Conservation (phyloP, 257 asterid species). For the Solanum acaule region DNA sequence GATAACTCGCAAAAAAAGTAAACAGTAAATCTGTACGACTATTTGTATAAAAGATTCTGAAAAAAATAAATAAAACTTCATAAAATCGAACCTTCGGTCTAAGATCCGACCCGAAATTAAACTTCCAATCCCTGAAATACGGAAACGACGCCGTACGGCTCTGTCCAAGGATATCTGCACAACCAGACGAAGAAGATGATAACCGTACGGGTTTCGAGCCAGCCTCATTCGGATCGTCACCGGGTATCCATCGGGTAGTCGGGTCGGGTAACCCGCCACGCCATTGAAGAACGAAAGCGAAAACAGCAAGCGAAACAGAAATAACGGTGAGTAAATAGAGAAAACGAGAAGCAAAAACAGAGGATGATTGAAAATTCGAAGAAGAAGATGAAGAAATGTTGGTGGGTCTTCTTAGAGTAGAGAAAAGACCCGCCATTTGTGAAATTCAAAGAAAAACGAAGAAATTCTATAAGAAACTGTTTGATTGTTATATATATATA, state of each 20-base stretch:
- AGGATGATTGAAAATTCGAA: background rate
- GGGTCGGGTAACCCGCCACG: constrained; percentile 71
- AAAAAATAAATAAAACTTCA: no score
- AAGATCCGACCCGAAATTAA: background rate
- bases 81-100: constrained; percentile 1
- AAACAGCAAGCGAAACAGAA: constrained; percentile 53
- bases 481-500: background rate
- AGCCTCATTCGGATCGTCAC: constrained; percentile 28
- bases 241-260: constrained; percentile 34
- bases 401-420: constrained; percentile 42
- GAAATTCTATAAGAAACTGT: background rate
- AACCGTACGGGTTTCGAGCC: background rate
- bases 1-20: background rate
- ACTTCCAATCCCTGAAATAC: constrained; percentile 22
- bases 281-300: constrained; percentile 85
- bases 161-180: constrained; percentile 39
- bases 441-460: constrained; percentile 3
- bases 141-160: constrained; percentile 38
- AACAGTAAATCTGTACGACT: background rate
- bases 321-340: constrained; percentile 55
- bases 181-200: constrained; percentile 34
- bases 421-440: constrained; percentile 67
- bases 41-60: no score
- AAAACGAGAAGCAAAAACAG: constrained; percentile 8
- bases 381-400: constrained; percentile 26